Percentiles rank a stretch among this genome's conserved stretches.
phyloP scores from a whole-genome alignment of 805 yeast genomes.

The Starmerella riodocensis region DNA sequence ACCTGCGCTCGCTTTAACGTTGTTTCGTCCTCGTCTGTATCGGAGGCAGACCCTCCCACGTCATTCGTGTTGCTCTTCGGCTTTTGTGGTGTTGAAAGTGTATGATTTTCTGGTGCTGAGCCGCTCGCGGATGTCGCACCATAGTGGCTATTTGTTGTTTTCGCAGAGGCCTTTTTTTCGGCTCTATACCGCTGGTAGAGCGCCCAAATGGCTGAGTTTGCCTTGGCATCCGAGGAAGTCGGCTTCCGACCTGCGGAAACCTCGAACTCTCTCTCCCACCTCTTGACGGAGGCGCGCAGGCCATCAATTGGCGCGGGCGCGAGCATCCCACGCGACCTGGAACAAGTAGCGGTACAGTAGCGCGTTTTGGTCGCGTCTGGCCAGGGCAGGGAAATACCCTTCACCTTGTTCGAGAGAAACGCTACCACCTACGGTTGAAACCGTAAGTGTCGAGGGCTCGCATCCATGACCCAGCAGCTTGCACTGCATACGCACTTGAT shows the following conservation, averaged over 20 bases:
- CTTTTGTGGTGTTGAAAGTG: background rate
- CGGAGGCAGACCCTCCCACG: conserved; percentile 1
- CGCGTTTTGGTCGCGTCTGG: too few species aligned
- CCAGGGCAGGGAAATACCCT: too few species aligned
- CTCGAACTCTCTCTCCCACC: conserved; percentile 18
- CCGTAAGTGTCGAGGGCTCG: too few species aligned
- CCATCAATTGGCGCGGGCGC: background rate
- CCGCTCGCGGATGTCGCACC: background rate
- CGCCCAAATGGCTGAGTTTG: conserved; percentile 7
- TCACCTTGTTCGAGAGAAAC: too few species aligned
- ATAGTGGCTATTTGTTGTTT: background rate
- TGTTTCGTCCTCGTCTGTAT: background rate
- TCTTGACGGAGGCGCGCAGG: conserved; percentile 13
- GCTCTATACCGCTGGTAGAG: conserved; percentile 14
- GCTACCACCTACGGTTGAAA: too few species aligned
- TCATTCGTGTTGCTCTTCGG: background rate
- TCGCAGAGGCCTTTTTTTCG: conserved; percentile 2
- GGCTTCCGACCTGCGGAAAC: conserved; percentile 14
- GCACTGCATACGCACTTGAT: too few species aligned
- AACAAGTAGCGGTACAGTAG: background rate
- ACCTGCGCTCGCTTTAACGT: background rate
- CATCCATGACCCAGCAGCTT: too few species aligned
- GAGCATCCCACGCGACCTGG: background rate
- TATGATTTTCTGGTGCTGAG: background rate
- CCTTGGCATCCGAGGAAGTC: conserved; percentile 12